Evolutionary conservation across 805 yeast species (phyloP).

Genomic region (Nakazawaea anatomiae): DNA sequence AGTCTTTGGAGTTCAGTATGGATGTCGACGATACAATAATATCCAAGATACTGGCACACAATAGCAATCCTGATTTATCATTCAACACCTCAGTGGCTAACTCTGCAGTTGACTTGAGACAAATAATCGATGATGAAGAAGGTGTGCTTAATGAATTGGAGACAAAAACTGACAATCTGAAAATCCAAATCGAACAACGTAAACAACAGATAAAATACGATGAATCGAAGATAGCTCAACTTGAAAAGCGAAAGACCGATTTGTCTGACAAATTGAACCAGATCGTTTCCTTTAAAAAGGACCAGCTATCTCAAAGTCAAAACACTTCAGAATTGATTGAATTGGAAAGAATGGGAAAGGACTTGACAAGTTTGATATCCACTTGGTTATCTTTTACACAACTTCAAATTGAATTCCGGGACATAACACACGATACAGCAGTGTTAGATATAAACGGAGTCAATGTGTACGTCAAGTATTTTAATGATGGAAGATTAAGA

Average conservation of each 20-base stretch:
- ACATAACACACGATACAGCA: background rate
- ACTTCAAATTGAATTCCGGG: background rate
- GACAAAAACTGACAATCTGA: background rate
- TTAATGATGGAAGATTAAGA: background rate
- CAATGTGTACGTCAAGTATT: background rate
- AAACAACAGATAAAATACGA: background rate
- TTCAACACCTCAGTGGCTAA: background rate
- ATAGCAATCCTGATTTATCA: constrained; percentile 2
- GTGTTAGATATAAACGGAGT: background rate
- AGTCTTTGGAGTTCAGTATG: constrained; percentile 6
- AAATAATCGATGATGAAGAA: background rate
- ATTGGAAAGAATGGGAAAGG: constrained; percentile 1
- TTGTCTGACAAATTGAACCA: background rate
- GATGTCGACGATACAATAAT: constrained; percentile 11
- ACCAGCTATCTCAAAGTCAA: background rate
- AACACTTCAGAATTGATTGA: background rate
- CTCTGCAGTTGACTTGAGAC: background rate
- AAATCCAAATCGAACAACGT: background rate
- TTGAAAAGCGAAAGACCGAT: background rate
- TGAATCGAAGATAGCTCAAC: background rate
- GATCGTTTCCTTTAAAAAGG: background rate
- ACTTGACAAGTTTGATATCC: background rate
- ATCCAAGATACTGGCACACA: constrained; percentile 9
- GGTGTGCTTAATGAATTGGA: background rate
- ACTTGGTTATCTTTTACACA: background rate